phyloP scores from a whole-genome alignment of 192 early-diverging fungal genomes.

The Umbelopsis isabellina region DNA sequence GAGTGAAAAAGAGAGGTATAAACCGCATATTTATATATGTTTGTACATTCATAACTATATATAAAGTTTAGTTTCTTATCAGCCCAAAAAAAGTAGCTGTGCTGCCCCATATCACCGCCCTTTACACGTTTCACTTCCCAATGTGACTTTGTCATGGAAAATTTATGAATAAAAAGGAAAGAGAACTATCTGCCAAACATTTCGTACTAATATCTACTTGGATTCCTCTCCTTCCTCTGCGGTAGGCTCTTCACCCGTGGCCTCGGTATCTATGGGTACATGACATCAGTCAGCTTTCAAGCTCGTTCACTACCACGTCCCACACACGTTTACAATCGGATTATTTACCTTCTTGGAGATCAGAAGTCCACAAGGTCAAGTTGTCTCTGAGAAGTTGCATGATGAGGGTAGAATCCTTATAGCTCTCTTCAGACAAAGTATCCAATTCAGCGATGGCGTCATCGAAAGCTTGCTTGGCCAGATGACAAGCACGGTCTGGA shows the following conservation, averaged over 20 bases:
- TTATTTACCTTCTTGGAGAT: constrained; percentile 58
- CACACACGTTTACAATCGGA: not conserved
- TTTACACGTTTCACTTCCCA: too few species aligned
- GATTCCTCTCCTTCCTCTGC: constrained; percentile 10
- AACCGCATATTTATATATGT: not conserved
- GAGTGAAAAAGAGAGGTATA: not conserved
- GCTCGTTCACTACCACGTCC: not conserved
- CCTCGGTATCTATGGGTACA: not conserved
- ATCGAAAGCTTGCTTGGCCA: constrained; percentile 95
- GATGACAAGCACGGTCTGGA: constrained; percentile 94
- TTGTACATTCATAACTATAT: too few species aligned
- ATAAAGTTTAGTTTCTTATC: too few species aligned
- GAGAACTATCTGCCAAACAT: constrained; percentile 5
- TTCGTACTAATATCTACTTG: constrained; percentile 5
- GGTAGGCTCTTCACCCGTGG: not conserved
- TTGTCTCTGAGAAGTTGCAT: constrained; percentile 99
- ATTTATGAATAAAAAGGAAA: not conserved
- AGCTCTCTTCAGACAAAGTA: constrained; percentile 89
- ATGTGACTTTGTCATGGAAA: too few species aligned
- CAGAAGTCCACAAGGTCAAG: constrained; percentile 95
- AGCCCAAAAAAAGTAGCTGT: too few species aligned
- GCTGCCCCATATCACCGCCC: too few species aligned
- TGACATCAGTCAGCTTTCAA: not conserved
- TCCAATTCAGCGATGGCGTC: constrained; percentile 96
- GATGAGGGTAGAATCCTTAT: constrained; percentile 97